These are phyloP conservation scores for Xylaria cubensis DNA, from an alignment of 495 filamentous ascomycete genomes.

Conservation along the genomic window DNA sequence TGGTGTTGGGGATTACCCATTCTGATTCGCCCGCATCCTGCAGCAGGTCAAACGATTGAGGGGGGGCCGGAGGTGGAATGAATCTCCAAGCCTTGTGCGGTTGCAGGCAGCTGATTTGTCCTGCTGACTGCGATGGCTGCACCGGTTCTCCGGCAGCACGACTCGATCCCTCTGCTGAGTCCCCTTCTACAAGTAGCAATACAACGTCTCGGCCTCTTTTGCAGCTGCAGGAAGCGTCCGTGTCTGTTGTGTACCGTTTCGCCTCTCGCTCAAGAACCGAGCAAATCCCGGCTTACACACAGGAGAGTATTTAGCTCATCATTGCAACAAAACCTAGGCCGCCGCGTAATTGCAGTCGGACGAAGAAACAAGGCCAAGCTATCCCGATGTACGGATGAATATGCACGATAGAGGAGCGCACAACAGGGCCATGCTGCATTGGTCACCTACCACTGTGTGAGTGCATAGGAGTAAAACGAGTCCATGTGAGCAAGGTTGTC, in stretches of 20 bases:
- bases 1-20: constrained; percentile 28
- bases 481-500: neutral
- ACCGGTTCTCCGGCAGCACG: constrained; percentile 33
- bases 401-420: constrained; percentile 18
- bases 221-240: constrained; percentile 24
- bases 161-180: constrained; percentile 33
- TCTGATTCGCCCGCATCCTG: constrained; percentile 37
- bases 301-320: neutral
- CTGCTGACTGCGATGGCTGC: constrained; percentile 40
- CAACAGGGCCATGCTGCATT: constrained; percentile 15
- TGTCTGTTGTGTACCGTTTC: constrained; percentile 31
- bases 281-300: constrained; percentile 10
- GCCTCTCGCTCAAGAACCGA: constrained; percentile 23
- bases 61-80: constrained; percentile 37
- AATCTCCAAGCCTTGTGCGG: constrained; percentile 38
- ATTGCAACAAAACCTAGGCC: neutral
- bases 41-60: constrained; percentile 36
- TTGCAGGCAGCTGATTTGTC: constrained; percentile 44
- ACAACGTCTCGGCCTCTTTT: constrained; percentile 33
- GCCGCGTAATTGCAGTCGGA: constrained; percentile 21
- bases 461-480: neutral
- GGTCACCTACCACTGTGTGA: constrained; percentile 7
- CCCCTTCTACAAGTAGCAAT: constrained; percentile 31
- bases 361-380: constrained; percentile 20
- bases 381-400: constrained; percentile 15